Evolutionary conservation across 2,329 filamentous ascomycete genomes (phyloP).

Genomic region (Fusarium sp.): DNA sequence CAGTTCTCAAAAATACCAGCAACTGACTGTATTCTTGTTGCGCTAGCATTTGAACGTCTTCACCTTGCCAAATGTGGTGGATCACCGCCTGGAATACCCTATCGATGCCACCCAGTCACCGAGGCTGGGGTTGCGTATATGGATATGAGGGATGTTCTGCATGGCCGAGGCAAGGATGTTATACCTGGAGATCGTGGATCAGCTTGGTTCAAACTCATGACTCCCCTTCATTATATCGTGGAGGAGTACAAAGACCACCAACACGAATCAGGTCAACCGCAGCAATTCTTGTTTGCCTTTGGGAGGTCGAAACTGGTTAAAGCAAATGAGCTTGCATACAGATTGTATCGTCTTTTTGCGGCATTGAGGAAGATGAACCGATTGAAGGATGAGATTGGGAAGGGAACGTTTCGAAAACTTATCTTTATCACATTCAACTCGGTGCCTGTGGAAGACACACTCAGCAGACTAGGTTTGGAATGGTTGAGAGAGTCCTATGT

Average conservation of each 20-base stretch:
- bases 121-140: slow-evolving; percentile 26
- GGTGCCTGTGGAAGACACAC: neutral
- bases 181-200: slow-evolving; percentile 30
- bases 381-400: slow-evolving; percentile 8
- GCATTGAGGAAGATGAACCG: slow-evolving; percentile 21
- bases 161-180: neutral
- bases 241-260: slow-evolving; percentile 23
- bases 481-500: slow-evolving; percentile 16
- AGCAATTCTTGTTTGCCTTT: slow-evolving; percentile 28
- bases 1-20: slow-evolving; percentile 1
- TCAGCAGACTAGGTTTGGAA: slow-evolving; percentile 10
- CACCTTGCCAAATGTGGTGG: slow-evolving; percentile 8
- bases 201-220: slow-evolving; percentile 38
- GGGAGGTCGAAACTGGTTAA: slow-evolving; percentile 25
- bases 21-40: slow-evolving; percentile 24
- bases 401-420: slow-evolving; percentile 11
- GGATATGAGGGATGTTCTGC: slow-evolving; percentile 30
- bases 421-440: slow-evolving; percentile 31
- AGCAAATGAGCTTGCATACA: neutral
- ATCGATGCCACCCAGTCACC: slow-evolving; percentile 15
- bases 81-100: neutral
- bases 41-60: slow-evolving; percentile 22
- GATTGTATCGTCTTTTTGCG: slow-evolving; percentile 7
- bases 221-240: slow-evolving; percentile 23
- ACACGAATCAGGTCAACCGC: neutral